These are phyloP conservation scores for Cystobasidium sp. DNA, from an alignment of 1,284 basidiomycete species.

Conservation along the genomic window DNA sequence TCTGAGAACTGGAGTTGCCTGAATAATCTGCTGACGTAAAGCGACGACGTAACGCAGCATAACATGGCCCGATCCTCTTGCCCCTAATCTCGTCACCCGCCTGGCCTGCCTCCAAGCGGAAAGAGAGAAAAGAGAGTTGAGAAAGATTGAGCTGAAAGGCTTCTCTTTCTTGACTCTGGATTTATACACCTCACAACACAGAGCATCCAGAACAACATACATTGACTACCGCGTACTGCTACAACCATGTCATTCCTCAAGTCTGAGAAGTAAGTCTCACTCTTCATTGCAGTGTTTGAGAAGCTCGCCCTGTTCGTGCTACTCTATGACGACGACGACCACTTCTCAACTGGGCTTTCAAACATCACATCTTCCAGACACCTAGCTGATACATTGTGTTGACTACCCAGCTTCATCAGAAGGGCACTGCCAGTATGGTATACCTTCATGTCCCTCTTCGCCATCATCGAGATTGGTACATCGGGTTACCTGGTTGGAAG, in stretches of 20 bases:
- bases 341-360: not conserved
- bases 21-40: too few species aligned
- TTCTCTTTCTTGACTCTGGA: not conserved
- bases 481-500: slow-evolving; percentile 29
- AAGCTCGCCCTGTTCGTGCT: not conserved
- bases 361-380: not conserved
- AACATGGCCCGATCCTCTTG: too few species aligned
- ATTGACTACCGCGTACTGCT: not conserved
- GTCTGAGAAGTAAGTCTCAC: slow-evolving; percentile 8
- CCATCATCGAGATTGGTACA: slow-evolving; percentile 40
- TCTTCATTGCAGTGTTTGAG: not conserved
- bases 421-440: slow-evolving; percentile 30
- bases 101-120: too few species aligned
- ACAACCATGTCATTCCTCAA: slow-evolving; percentile 5
- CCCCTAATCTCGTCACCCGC: too few species aligned
- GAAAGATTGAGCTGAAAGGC: not conserved
- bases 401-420: slow-evolving; percentile 28
- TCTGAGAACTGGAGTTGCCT: too few species aligned
- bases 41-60: too few species aligned
- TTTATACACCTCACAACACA: not conserved
- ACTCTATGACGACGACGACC: not conserved
- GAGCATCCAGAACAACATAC: not conserved
- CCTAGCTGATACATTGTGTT: not conserved
- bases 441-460: slow-evolving; percentile 32
- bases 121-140: too few species aligned